phyloP scores from a whole-genome alignment of 1,284 basidiomycete species.

The Albatrellus sp. region DNA sequence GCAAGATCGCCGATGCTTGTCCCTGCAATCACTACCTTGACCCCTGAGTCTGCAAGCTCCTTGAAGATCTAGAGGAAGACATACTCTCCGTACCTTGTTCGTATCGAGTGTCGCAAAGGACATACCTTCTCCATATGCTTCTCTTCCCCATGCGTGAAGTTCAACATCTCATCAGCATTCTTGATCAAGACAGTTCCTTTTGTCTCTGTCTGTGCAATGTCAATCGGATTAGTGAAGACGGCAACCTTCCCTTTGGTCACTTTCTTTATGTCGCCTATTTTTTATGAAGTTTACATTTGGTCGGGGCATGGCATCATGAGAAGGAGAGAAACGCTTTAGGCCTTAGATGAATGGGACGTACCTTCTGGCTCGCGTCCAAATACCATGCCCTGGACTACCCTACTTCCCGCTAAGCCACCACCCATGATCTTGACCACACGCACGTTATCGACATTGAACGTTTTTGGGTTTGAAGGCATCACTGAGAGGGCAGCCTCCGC shows the following conservation, averaged over 20 bases:
- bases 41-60: slow-evolving; percentile 93
- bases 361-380: slow-evolving; percentile 94
- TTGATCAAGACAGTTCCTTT: slow-evolving; percentile 97
- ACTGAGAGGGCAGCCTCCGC: slow-evolving; percentile 87
- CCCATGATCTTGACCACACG: slow-evolving; percentile 99
- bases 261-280: slow-evolving; percentile 70
- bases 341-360: slow-evolving; percentile 14
- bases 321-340: neutral
- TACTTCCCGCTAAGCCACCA: slow-evolving; percentile 72
- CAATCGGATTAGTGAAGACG: slow-evolving; percentile 87
- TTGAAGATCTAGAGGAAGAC: slow-evolving; percentile 65
- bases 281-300: neutral
- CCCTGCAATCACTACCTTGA: slow-evolving; percentile 90
- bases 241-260: slow-evolving; percentile 80
- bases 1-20: slow-evolving; percentile 92
- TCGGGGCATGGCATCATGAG: neutral
- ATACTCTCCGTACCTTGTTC: too few relatives aligned
- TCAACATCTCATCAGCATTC: slow-evolving; percentile 92
- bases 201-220: slow-evolving; percentile 95
- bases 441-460: slow-evolving; percentile 97
- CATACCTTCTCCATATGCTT: slow-evolving; percentile 85
- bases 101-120: neutral
- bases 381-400: slow-evolving; percentile 95
- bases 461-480: slow-evolving; percentile 81
- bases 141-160: slow-evolving; percentile 94